A percentile compares a stretch with the other conserved stretches of the same genome.
Evolutionary conservation across 768 basidiomycete species (phyloP).

Genomic region (Suillus occidentalis): DNA sequence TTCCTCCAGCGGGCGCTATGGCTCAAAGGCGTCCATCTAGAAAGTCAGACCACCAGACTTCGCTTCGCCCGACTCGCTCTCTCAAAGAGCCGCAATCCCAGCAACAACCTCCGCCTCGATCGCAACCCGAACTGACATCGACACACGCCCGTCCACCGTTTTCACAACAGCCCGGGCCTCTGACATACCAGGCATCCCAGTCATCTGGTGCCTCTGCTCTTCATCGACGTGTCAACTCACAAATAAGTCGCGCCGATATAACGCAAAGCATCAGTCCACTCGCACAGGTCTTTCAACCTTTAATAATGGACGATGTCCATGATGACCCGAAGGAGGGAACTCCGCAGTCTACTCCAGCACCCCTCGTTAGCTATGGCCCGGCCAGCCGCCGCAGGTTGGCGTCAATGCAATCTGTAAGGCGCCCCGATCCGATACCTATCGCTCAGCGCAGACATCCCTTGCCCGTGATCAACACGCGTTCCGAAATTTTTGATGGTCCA

Average conservation of each 20-base stretch:
- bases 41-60: constrained; percentile 31
- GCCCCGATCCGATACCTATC: constrained; percentile 5
- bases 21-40: constrained; percentile 34
- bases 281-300: constrained; percentile 71
- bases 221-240: constrained; percentile 23
- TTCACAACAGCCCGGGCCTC: constrained; percentile 11
- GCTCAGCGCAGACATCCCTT: constrained; percentile 13
- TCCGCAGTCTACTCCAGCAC: constrained; percentile 16
- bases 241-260: constrained; percentile 21
- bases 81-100: constrained; percentile 18
- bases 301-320: constrained; percentile 56
- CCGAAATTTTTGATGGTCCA: constrained; percentile 14
- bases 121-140: neutral
- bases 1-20: constrained; percentile 22
- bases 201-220: constrained; percentile 15
- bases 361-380: constrained; percentile 38
- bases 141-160: neutral
- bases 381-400: constrained; percentile 39
- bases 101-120: constrained; percentile 7
- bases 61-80: constrained; percentile 19
- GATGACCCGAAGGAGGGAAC: constrained; percentile 36
- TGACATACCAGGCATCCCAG: constrained; percentile 14
- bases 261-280: constrained; percentile 59
- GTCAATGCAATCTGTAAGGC: constrained; percentile 31
- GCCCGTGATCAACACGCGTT: constrained; percentile 26